Base-by-base conservation (phyloP, 768 basidiomycete genomes). In the Paxillus ammoniavirescens region DNA sequence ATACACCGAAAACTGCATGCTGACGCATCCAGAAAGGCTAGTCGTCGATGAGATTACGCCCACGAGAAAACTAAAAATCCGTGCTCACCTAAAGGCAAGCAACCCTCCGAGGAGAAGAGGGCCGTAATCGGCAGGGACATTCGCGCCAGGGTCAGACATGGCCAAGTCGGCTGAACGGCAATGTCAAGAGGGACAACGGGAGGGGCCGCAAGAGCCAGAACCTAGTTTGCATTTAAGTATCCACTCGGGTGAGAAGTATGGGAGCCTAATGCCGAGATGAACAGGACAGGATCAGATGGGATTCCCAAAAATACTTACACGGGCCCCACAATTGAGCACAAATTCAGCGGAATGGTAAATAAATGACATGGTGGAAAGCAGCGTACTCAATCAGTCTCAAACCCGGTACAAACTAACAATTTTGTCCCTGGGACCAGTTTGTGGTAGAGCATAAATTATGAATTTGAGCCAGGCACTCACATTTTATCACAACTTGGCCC, bases 11-110 rank as follows among this genome's bases (percentile, higher is more conserved):
- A 60, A 65, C 55, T 66, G 65, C 58, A 67, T 56, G 26, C 48
- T 60, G 36, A 65, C 52, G 28, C 66, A 67, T 52, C 65, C 65
- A 2, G 65, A 66, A 35, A 66, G 57, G 37, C 66, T 65, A 47
- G 33, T 44, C 21, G 21, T 12, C 13, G 28, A 12, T 43, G 21
- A 14, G 42, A 53, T 53, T 13, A 37, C 12, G n/a, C 8, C n/a
- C n/a, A 40, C 17, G 14, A 8, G 13, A 43, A 10, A 1, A 17
- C 8, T n/a, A 8, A 45, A 43, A 13, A 35, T n/a, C 15, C 0
- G 42, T 21, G 15, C 57, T 57, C 38, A 56, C 65, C 50, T 43
- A 15, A 66, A 66, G 31, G 63, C 60, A 15, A 65, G 9, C 23
- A 65, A 18, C 14, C 65, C 63, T 12, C 65, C 65, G 15, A 65